These are phyloP conservation scores for Populus deltoides DNA, from an alignment of 345 rosid species.

Conservation along the genomic window DNA sequence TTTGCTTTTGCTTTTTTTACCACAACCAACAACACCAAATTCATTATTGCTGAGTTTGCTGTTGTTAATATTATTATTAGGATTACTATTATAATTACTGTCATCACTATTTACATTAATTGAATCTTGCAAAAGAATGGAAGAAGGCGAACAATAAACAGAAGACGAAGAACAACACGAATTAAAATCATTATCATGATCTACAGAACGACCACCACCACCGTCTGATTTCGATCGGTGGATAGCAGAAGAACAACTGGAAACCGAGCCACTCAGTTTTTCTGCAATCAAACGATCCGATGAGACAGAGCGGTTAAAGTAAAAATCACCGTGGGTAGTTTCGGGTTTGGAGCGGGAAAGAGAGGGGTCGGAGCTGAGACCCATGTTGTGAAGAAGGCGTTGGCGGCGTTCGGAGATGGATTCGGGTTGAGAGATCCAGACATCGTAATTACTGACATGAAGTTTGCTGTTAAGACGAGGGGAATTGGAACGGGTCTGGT, in stretches of 20 bases:
- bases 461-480: slow-evolving; percentile 16
- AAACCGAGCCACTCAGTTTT: slow-evolving; percentile 8
- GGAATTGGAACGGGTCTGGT: slow-evolving; percentile 37
- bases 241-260: slow-evolving; percentile 17
- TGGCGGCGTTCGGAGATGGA: slow-evolving; percentile 74
- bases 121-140: slow-evolving; percentile 27
- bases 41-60: background rate
- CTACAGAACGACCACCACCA: background rate
- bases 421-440: slow-evolving; percentile 81
- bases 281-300: slow-evolving; percentile 31
- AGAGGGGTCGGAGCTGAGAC: slow-evolving; percentile 51
- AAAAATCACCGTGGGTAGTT: slow-evolving; percentile 17
- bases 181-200: slow-evolving; percentile 17
- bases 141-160: slow-evolving; percentile 28
- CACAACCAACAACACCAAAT: background rate
- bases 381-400: slow-evolving; percentile 55
- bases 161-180: slow-evolving; percentile 22
- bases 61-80: slow-evolving; percentile 2
- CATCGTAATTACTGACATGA: slow-evolving; percentile 44
- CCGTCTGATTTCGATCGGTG: slow-evolving; percentile 57
- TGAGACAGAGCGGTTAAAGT: slow-evolving; percentile 39
- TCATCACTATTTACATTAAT: slow-evolving; percentile 18
- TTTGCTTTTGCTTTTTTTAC: background rate
- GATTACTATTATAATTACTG: background rate
- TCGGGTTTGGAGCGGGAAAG: slow-evolving; percentile 46